These are phyloP conservation scores for Nakaseomyces sp. DNA, from an alignment of 1,139 yeast species.

Conservation along the genomic window DNA sequence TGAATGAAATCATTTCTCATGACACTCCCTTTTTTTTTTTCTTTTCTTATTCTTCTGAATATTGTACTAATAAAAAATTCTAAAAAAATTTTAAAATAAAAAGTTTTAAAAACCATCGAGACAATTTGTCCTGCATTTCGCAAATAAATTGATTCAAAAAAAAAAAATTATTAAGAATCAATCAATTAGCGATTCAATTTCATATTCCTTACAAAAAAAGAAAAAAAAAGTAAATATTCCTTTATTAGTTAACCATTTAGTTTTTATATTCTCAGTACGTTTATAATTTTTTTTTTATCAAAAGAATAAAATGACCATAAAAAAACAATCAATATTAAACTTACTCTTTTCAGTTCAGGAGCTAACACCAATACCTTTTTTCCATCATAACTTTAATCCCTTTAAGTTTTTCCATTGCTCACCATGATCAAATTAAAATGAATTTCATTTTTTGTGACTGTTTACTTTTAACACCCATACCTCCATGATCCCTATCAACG, in stretches of 20 bases:
- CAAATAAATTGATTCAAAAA: background rate
- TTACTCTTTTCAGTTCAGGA: too few relatives aligned
- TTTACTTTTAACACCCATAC: background rate
- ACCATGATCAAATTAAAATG: too few relatives aligned
- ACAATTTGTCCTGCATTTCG: slow-evolving; percentile 2
- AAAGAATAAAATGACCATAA: background rate
- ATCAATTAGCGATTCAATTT: background rate
- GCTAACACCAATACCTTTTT: too few relatives aligned
- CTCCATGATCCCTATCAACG: background rate
- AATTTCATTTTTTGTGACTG: background rate
- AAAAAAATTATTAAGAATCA: background rate
- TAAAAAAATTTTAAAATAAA: background rate
- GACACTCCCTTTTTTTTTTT: background rate
- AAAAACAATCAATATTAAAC: too few relatives aligned
- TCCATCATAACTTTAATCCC: too few relatives aligned
- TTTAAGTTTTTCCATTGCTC: too few relatives aligned
- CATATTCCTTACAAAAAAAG: background rate
- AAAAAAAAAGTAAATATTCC: background rate
- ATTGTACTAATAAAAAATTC: background rate
- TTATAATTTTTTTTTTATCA: background rate
- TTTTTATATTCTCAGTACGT: background rate
- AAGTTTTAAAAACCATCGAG: too few relatives aligned
- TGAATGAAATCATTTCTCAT: background rate
- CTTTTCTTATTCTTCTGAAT: background rate
- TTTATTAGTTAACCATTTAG: background rate